Percentiles rank a stretch among this genome's conserved stretches.
These are phyloP conservation scores for Coniferiporia weirii DNA, from an alignment of 1,284 basidiomycete genomes.

Conservation along the genomic window DNA sequence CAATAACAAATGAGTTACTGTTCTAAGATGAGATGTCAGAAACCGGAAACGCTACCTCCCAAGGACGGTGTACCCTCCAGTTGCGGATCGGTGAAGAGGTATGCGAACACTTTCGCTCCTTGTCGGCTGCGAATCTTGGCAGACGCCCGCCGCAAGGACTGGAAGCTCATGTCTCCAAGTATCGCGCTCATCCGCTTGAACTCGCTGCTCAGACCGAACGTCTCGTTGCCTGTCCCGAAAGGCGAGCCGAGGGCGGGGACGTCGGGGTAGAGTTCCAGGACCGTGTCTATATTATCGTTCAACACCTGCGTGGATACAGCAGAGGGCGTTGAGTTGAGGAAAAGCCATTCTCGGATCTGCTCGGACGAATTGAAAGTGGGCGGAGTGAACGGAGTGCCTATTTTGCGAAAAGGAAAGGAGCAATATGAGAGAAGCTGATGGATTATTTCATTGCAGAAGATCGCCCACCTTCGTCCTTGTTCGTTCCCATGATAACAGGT, in stretches of 20 bases:
- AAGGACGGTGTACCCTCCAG: conserved; percentile 26
- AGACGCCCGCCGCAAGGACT: conserved; percentile 37
- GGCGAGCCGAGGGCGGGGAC: conserved; percentile 44
- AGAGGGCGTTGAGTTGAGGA: conserved; percentile 32
- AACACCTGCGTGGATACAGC: conserved; percentile 24
- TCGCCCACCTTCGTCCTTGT: conserved; percentile 41
- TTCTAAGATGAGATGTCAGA: too few species aligned
- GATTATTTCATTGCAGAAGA: too few species aligned
- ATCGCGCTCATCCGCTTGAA: conserved; percentile 43
- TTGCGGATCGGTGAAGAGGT: conserved; percentile 44
- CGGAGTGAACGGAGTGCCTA: conserved; percentile 37
- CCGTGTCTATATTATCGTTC: conserved; percentile 23
- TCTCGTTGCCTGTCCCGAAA: conserved; percentile 44
- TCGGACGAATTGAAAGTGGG: conserved; percentile 27
- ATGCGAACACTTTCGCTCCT: conserved; percentile 41
- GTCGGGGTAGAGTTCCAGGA: conserved; percentile 44
- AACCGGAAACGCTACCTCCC: too few species aligned
- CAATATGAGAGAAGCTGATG: too few species aligned
- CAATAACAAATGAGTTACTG: too few species aligned
- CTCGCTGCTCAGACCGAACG: conserved; percentile 39
- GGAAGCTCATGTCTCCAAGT: conserved; percentile 37
- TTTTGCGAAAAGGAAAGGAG: neutral
- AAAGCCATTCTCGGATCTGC: conserved; percentile 26
- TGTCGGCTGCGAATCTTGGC: conserved; percentile 32
- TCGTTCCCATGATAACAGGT: conserved; percentile 45